A percentile compares a stretch with the other conserved stretches of the same genome.
These are phyloP conservation scores for Neurospora crassa DNA, from an alignment of 2,329 filamentous ascomycete genomes.

Conservation along the genomic window DNA sequence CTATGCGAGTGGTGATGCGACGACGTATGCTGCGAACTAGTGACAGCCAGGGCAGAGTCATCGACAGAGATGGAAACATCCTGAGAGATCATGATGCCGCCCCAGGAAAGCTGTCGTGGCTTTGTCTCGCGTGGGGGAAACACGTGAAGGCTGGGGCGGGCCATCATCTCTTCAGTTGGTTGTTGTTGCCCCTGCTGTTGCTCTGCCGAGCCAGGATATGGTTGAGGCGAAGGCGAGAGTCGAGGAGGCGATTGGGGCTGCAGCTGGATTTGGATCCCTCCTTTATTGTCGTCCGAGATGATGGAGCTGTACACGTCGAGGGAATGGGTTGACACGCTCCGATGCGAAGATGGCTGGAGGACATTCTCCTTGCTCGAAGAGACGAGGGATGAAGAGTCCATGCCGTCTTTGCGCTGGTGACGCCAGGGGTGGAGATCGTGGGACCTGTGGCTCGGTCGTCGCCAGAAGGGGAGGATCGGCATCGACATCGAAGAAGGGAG, in stretches of 20 bases:
- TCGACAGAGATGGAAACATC: slow-evolving; percentile 48
- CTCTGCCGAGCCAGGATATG: not conserved
- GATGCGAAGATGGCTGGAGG: not conserved
- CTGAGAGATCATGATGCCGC: slow-evolving; percentile 53
- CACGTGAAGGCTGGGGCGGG: slow-evolving; percentile 5
- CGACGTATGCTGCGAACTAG: not conserved
- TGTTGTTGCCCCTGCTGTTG: not conserved
- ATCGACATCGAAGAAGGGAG: not conserved
- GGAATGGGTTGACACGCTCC: not conserved
- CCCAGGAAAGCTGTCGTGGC: slow-evolving; percentile 24
- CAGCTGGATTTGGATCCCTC: not conserved
- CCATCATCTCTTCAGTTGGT: slow-evolving; percentile 4
- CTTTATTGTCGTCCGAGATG: not conserved
- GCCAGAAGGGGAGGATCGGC: not conserved
- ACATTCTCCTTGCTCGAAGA: not conserved
- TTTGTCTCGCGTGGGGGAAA: slow-evolving; percentile 10
- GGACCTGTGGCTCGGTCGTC: not conserved
- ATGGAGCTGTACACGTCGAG: not conserved
- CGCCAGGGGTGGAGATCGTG: not conserved
- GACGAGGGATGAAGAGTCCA: not conserved
- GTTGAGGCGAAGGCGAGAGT: not conserved
- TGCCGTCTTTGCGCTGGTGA: not conserved
- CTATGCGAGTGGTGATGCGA: not conserved
- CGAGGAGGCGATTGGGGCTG: not conserved
- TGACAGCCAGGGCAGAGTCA: slow-evolving; percentile 7